Conservation (phyloP, 257 asterid species). For the Forsythia viridissima region DNA sequence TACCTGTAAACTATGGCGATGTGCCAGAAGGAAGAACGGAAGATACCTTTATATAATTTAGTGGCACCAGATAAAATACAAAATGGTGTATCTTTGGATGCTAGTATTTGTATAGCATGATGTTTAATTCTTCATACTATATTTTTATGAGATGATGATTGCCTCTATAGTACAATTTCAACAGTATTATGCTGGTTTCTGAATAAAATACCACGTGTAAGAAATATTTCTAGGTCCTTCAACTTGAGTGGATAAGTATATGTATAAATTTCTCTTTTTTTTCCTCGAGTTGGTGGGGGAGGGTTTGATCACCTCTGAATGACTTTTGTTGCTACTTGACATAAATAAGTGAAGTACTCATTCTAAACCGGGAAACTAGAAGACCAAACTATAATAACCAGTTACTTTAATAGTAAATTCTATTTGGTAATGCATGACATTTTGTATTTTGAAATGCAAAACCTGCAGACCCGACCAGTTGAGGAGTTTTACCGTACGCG, state of each 20-base stretch:
- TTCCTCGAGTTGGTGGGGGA: not conserved
- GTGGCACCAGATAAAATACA: not conserved
- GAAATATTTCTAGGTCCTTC: not conserved
- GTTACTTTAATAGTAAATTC: not conserved
- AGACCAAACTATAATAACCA: not conserved
- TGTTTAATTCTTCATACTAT: not conserved
- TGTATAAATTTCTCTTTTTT: not conserved
- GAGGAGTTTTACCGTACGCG: conserved; percentile 81
- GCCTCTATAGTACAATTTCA: too few relatives aligned
- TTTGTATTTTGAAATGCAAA: not conserved
- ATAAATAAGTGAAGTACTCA: not conserved
- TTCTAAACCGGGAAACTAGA: not conserved
- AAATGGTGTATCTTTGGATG: not conserved
- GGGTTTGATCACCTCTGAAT: not conserved
- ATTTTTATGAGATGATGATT: not conserved
- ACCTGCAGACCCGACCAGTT: conserved; percentile 74
- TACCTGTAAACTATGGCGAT: not conserved
- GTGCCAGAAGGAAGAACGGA: not conserved
- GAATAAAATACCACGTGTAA: not conserved
- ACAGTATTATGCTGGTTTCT: too few relatives aligned
- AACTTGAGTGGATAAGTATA: not conserved
- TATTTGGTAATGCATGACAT: not conserved
- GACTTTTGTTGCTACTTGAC: not conserved
- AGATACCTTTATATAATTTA: not conserved
- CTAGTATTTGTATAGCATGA: not conserved